These are phyloP conservation scores for Scheffersomyces segobiensis DNA, from an alignment of 1,139 yeast species.

Conservation along the genomic window DNA sequence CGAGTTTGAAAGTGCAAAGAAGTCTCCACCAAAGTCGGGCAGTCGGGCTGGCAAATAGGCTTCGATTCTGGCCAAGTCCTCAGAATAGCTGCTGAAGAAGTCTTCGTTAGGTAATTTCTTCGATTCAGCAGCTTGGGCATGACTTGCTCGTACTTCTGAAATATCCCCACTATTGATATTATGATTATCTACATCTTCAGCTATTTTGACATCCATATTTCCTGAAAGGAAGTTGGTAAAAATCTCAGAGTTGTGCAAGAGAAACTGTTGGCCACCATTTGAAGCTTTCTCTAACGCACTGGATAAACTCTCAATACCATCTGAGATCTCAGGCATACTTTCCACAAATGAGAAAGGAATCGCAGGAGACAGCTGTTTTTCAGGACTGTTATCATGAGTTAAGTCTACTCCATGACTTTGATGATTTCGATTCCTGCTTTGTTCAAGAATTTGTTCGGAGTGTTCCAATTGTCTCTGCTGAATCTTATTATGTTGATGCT, in stretches of 20 bases:
- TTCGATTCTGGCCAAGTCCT: slow-evolving; percentile 18
- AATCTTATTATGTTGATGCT: background rate
- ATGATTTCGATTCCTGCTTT: background rate
- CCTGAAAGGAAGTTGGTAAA: slow-evolving; percentile 24
- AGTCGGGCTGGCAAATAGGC: slow-evolving; percentile 10
- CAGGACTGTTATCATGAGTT: background rate
- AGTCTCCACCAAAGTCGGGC: slow-evolving; percentile 12
- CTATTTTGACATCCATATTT: slow-evolving; percentile 3
- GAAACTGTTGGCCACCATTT: slow-evolving; percentile 28
- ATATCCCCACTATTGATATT: background rate
- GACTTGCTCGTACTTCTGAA: background rate
- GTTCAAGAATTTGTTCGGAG: background rate
- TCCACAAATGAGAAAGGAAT: slow-evolving; percentile 5
- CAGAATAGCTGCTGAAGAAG: slow-evolving; percentile 11
- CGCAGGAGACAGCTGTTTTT: background rate
- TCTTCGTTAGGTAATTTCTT: background rate
- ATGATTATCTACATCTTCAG: slow-evolving; percentile 1
- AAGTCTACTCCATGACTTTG: background rate
- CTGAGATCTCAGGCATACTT: slow-evolving; percentile 16
- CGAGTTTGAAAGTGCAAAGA: slow-evolving; percentile 7
- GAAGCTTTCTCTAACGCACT: slow-evolving; percentile 30
- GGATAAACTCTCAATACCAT: slow-evolving; percentile 31
- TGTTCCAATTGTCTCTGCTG: background rate
- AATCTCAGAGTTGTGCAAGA: slow-evolving; percentile 29
- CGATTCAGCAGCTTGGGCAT: background rate